Evolutionary conservation across 331 rosid species (phyloP).

Genomic region (Pyrus hybrid): DNA sequence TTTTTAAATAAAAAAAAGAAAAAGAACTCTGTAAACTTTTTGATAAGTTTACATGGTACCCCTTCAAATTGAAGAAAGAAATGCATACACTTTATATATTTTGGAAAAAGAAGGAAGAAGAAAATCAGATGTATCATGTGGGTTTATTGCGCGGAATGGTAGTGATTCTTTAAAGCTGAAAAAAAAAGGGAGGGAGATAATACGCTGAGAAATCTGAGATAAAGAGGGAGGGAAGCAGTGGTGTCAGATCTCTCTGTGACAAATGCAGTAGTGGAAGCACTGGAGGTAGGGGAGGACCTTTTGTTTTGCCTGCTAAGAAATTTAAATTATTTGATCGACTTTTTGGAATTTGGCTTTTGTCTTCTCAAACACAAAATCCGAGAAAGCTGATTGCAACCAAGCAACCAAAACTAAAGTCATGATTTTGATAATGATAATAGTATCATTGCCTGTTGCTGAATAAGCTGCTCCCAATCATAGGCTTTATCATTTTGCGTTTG

Average conservation of each 20-base stretch:
- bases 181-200: constrained; percentile 1
- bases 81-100: not conserved
- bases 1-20: not conserved
- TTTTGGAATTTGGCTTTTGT: constrained; percentile 58
- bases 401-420: constrained; percentile 12
- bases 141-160: not conserved
- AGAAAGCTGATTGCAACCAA: constrained; percentile 42
- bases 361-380: constrained; percentile 49
- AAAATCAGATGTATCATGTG: not conserved
- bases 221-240: not conserved
- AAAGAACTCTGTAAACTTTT: not conserved
- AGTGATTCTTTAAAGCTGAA: not conserved
- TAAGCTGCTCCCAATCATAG: not conserved
- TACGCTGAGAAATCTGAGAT: constrained; percentile 37
- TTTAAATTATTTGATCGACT: constrained; percentile 4
- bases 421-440: not conserved
- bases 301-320: not conserved
- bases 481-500: not conserved
- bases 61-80: not conserved
- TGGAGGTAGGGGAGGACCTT: not conserved
- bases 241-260: constrained; percentile 38
- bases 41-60: not conserved
- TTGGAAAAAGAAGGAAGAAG: not conserved
- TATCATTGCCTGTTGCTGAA: not conserved
- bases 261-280: not conserved